These are phyloP conservation scores for Nyssa sinensis DNA, from an alignment of 148 eudicot genomes.

Conservation along the genomic window DNA sequence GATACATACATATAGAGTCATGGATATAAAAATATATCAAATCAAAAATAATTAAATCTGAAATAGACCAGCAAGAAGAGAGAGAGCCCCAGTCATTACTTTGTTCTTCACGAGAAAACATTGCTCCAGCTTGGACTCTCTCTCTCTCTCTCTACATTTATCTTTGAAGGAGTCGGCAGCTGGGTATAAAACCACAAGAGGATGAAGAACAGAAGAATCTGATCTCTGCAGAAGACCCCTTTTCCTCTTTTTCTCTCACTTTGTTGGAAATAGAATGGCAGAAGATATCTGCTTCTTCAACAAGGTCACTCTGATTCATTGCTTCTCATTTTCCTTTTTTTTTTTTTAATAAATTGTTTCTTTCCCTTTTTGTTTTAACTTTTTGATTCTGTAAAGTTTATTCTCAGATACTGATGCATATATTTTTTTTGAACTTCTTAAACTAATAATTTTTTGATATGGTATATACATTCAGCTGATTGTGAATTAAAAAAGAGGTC, in stretches of 20 bases:
- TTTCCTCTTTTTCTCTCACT: background rate
- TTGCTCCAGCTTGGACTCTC: background rate
- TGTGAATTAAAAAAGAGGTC: background rate
- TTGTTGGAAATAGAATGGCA: conserved; percentile 35
- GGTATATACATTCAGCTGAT: background rate
- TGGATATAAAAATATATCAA: background rate
- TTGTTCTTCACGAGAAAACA: background rate
- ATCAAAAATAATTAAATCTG: background rate
- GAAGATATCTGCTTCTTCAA: conserved; percentile 43
- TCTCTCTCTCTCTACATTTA: background rate
- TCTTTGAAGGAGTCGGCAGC: conserved; percentile 11
- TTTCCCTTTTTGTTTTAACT: background rate
- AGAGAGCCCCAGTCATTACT: background rate
- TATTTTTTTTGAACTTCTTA: background rate
- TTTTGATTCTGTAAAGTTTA: background rate
- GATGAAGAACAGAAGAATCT: background rate
- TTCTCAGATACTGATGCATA: too few relatives aligned
- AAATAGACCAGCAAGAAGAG: conserved; percentile 9
- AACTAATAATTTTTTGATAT: background rate
- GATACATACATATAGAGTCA: background rate
- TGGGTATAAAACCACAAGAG: background rate
- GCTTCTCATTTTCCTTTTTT: background rate
- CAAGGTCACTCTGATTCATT: conserved; percentile 39
- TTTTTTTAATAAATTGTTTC: background rate
- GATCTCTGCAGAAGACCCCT: conserved; percentile 1